Evolutionary conservation across 208 protist genomes (phyloP).

Genomic region (Herpetomonas samuelpessoai): DNA sequence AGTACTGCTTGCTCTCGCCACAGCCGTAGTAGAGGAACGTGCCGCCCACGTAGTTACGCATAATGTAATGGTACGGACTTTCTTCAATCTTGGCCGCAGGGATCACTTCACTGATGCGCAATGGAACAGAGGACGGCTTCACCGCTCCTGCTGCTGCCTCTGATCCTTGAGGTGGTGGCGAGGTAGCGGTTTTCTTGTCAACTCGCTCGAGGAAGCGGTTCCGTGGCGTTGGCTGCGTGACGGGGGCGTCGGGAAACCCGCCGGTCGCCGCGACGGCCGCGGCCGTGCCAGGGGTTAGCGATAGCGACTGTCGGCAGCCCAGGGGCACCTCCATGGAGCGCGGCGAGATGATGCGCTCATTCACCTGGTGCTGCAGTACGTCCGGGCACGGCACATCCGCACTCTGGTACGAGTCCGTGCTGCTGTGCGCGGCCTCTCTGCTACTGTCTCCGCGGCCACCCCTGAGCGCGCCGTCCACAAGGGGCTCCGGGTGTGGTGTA

Average conservation of each 20-base stretch:
- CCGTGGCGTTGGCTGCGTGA: background rate
- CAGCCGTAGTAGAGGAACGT: conserved; percentile 51
- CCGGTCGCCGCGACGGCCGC: too few relatives aligned
- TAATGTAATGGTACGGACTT: conserved; percentile 64
- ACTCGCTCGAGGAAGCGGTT: conserved; percentile 1
- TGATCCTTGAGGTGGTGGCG: too few relatives aligned
- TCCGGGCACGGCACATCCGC: conserved; percentile 3
- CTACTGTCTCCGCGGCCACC: too few relatives aligned
- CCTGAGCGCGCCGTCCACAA: too few relatives aligned
- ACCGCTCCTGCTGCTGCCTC: background rate
- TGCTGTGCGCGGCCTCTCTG: conserved; percentile 1
- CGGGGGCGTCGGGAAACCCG: too few relatives aligned
- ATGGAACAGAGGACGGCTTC: background rate
- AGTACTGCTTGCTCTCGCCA: conserved; percentile 41
- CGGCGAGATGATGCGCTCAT: conserved; percentile 28
- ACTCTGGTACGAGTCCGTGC: conserved; percentile 1
- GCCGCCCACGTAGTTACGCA: conserved; percentile 48
- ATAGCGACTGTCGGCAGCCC: background rate
- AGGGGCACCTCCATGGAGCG: conserved; percentile 5
- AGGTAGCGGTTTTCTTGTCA: conserved; percentile 1
- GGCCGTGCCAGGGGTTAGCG: too few relatives aligned
- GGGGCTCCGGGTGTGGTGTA: too few relatives aligned
- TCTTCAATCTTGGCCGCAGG: conserved; percentile 38
- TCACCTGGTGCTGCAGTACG: conserved; percentile 5
- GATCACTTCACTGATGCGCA: conserved; percentile 6